phyloP scores from a whole-genome alignment of 1,284 basidiomycete genomes.

The Moesziomyces sp. region DNA sequence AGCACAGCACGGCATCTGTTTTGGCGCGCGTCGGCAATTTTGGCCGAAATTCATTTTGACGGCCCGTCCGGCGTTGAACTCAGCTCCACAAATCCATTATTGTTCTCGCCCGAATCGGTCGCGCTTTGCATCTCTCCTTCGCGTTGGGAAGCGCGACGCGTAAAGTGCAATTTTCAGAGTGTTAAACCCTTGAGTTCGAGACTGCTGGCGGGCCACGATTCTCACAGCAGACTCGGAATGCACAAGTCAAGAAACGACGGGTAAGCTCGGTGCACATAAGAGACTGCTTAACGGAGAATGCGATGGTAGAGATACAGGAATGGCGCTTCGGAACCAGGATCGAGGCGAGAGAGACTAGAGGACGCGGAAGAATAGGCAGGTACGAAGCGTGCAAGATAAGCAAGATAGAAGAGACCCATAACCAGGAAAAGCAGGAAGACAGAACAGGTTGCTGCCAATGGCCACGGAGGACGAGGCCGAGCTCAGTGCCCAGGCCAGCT shows the following conservation, averaged over 20 bases:
- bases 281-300: constrained; percentile 8
- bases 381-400: neutral
- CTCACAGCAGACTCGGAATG: neutral
- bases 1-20: neutral
- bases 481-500: constrained; percentile 3
- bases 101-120: neutral
- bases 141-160: too few relatives aligned
- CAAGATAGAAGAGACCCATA: constrained; percentile 1
- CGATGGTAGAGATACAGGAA: constrained; percentile 34
- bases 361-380: neutral
- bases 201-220: too few relatives aligned
- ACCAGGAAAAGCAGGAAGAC: neutral
- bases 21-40: too few relatives aligned
- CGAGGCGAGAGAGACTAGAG: neutral
- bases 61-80: neutral
- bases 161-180: neutral
- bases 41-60: neutral
- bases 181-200: too few relatives aligned
- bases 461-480: neutral
- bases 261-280: neutral
- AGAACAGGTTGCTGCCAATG: constrained; percentile 1
- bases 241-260: neutral
- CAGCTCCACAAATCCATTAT: neutral
- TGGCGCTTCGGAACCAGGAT: neutral
- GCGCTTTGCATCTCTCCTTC: neutral